phyloP scores from a whole-genome alignment of 257 asterid species.

The Coffea eugenioides region DNA sequence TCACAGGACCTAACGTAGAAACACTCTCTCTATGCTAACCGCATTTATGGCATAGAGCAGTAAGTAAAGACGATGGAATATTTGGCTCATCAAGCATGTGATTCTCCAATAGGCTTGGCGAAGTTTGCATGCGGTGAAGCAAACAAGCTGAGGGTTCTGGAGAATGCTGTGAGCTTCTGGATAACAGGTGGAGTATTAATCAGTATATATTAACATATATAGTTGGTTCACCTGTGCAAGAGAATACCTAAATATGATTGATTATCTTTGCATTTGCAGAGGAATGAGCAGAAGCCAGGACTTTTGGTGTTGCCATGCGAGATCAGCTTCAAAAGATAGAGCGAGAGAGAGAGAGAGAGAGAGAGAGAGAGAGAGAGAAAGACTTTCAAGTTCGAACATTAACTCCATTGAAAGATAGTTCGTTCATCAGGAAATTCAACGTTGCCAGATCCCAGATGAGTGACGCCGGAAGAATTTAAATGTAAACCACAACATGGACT shows the following conservation, averaged over 20 bases:
- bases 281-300: constrained; percentile 12
- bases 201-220: neutral
- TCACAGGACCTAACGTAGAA: neutral
- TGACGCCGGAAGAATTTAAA: neutral
- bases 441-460: neutral
- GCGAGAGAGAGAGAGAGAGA: too few species aligned
- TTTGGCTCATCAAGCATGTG: neutral
- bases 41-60: neutral
- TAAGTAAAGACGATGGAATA: neutral
- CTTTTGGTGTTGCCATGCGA: neutral
- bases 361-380: too few species aligned
- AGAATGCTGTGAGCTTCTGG: neutral
- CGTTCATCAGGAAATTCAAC: constrained; percentile 22
- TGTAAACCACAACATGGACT: too few species aligned
- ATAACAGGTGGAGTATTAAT: neutral
- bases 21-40: neutral
- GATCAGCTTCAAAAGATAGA: constrained; percentile 5
- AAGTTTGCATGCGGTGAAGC: neutral
- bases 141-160: neutral
- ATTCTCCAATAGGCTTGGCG: neutral
- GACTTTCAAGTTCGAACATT: neutral
- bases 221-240: neutral
- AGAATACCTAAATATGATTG: constrained; percentile 19
- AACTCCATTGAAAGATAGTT: constrained; percentile 44
- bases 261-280: constrained; percentile 36